Evolutionary conservation across 441 rosid species (phyloP).

Genomic region (Dalechampia spathulata): DNA sequence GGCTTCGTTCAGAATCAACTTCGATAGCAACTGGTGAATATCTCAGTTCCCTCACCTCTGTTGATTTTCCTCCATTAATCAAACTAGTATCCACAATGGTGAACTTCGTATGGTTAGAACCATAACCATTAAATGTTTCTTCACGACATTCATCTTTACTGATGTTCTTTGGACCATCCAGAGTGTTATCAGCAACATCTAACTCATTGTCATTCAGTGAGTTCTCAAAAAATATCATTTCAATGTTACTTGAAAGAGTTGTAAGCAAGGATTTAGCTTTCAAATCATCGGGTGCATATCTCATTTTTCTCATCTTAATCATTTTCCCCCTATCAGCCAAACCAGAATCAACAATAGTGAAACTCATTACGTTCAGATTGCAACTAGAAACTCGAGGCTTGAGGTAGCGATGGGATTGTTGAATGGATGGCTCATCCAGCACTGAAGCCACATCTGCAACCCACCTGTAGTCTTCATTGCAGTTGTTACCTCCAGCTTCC

Average conservation of each 20-base stretch:
- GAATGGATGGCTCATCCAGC: slow-evolving; percentile 35
- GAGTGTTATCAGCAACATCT: slow-evolving; percentile 17
- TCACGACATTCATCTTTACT: slow-evolving; percentile 10
- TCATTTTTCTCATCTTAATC: slow-evolving; percentile 40
- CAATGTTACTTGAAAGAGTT: slow-evolving; percentile 19
- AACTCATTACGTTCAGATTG: slow-evolving; percentile 32
- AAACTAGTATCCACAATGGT: slow-evolving; percentile 57
- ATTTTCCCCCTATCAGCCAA: slow-evolving; percentile 33
- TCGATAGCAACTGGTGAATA: slow-evolving; percentile 27
- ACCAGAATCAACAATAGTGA: slow-evolving; percentile 68
- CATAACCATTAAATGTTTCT: slow-evolving; percentile 13
- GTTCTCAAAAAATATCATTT: slow-evolving; percentile 16
- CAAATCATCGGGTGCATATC: slow-evolving; percentile 29
- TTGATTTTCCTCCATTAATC: slow-evolving; percentile 28
- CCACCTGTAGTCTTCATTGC: slow-evolving; percentile 25
- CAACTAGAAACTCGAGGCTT: slow-evolving; percentile 45
- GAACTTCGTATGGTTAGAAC: slow-evolving; percentile 25
- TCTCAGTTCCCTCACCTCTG: slow-evolving; percentile 37
- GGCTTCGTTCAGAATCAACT: slow-evolving; percentile 15
- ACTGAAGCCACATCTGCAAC: slow-evolving; percentile 26
- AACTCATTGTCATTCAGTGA: slow-evolving; percentile 15
- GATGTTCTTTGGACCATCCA: slow-evolving; percentile 21
- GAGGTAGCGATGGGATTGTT: slow-evolving; percentile 38
- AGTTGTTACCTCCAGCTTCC: slow-evolving; percentile 20
- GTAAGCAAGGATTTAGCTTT: slow-evolving; percentile 21